Evolutionary conservation across 768 basidiomycete species (phyloP).

Genomic region (Psilocybe cubensis): DNA sequence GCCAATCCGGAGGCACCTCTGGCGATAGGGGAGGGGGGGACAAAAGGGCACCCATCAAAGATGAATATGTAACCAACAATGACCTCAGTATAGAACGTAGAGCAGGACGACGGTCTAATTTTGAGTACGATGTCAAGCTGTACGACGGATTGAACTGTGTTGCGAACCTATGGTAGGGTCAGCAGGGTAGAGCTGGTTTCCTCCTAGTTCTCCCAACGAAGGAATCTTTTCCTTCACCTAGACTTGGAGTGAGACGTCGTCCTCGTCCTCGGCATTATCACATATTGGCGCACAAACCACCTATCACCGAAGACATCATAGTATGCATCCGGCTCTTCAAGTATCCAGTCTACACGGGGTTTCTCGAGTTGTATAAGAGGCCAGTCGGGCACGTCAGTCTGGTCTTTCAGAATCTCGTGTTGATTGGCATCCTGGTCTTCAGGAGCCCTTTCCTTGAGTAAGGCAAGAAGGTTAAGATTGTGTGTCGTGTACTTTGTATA

Average conservation of each 20-base stretch:
- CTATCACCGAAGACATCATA: constrained; percentile 87
- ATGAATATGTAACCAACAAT: constrained; percentile 79
- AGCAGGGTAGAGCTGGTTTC: constrained; percentile 77
- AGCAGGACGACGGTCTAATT: constrained; percentile 75
- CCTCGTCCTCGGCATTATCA: constrained; percentile 5
- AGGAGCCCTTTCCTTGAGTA: constrained; percentile 59
- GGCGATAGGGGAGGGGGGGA: constrained; percentile 56
- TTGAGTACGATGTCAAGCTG: not conserved
- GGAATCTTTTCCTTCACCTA: constrained; percentile 86
- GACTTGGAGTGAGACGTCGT: constrained; percentile 5
- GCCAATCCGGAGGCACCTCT: constrained; percentile 67
- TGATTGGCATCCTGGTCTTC: constrained; percentile 52
- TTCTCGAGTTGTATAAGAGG: constrained; percentile 76
- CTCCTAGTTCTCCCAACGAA: constrained; percentile 80
- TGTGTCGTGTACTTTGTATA: constrained; percentile 77
- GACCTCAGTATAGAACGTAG: constrained; percentile 74
- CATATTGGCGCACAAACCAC: constrained; percentile 73
- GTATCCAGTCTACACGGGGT: constrained; percentile 89
- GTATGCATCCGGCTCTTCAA: constrained; percentile 73
- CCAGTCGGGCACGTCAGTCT: constrained; percentile 79
- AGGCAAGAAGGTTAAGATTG: constrained; percentile 69
- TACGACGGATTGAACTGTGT: not conserved
- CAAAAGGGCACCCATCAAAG: constrained; percentile 70
- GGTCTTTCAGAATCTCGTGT: constrained; percentile 67
- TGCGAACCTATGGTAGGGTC: constrained; percentile 69